Base-by-base conservation (phyloP, 1,284 basidiomycete species). In the Sporisorium reilianum region DNA sequence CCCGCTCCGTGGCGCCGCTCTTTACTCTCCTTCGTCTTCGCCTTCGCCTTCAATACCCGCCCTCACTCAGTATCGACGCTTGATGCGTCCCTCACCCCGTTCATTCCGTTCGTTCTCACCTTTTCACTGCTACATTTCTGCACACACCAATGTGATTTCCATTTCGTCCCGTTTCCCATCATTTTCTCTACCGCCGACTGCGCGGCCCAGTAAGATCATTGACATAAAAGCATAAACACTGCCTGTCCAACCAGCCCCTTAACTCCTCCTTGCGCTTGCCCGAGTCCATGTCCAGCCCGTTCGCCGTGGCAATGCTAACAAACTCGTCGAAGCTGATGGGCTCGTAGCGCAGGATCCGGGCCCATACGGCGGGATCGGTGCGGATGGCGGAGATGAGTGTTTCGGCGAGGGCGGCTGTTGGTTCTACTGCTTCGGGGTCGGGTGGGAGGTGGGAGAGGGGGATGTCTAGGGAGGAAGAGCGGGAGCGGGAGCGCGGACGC, bases 241-340 rank as follows among this genome's bases (percentile, higher is more conserved):
- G 68, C 12, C 51, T 32, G 46, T 75, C 73, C 25, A 71, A 26
- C 68, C 67, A 75, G 6, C 57, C 59, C 12, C 64, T 10, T 46
- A 75, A n/a, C 54, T 64, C 61, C 7, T 73, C 71, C 20, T 74
- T 74, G 18, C 54, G 30, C 28, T 63, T 59, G 3, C 51, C 64
- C n/a, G 60, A 48, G 9, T 64, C 58, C 62, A 72, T 67, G 7
- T 8, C 23, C 0, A 75, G 22, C 1, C 59, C 63, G 23, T 32
- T 42, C 5, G 56, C 38, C 0, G 61, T 59, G 3, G 65, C 64
- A n/a, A 72, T 52, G 42, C 67, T 71, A 42, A 75, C 55, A 2
- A 75, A 14, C 30, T 75, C 73, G 41, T 75, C 73, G 25, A 75
- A 75, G 54, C 54, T 59, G 45, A 75, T 65, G 1, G 73, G 73